Conservation (phyloP, 2,329 filamentous ascomycete species). For the Fusarium armeniacum region DNA sequence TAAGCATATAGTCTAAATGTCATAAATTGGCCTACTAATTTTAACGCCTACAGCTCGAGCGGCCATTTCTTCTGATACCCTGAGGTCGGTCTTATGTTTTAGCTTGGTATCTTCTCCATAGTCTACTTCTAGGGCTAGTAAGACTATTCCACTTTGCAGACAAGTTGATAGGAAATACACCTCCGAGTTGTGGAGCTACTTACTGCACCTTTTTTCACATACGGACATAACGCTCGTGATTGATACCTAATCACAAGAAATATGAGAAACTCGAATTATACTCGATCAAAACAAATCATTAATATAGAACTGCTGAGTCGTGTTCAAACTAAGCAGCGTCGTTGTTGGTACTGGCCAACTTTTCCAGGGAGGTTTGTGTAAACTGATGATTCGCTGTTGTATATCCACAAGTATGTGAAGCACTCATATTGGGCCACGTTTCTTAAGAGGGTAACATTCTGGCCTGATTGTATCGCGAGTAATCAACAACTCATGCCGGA, state of each 20-base stretch:
- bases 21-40: too few species aligned
- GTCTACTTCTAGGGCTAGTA: not conserved
- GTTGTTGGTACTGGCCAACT: constrained; percentile 8
- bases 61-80: too few species aligned
- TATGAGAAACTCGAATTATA: not conserved
- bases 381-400: constrained; percentile 3
- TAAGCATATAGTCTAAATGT: too few species aligned
- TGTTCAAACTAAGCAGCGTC: not conserved
- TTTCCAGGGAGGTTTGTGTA: not conserved
- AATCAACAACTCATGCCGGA: constrained; percentile 9
- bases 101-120: not conserved
- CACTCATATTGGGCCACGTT: constrained; percentile 13
- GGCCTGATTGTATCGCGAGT: constrained; percentile 4
- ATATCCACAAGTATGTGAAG: constrained; percentile 8
- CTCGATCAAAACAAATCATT: not conserved
- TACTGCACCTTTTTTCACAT: constrained; percentile 23
- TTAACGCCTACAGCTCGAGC: too few species aligned
- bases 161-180: constrained; percentile 1
- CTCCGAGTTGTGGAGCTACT: constrained; percentile 16
- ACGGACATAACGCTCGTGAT: constrained; percentile 14
- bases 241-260: not conserved
- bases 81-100: not conserved
- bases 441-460: constrained; percentile 8
- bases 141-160: not conserved
- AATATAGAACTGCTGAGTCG: not conserved